Evolutionary conservation across 306 rosid species (phyloP).

Genomic region (Prunus dulcis): DNA sequence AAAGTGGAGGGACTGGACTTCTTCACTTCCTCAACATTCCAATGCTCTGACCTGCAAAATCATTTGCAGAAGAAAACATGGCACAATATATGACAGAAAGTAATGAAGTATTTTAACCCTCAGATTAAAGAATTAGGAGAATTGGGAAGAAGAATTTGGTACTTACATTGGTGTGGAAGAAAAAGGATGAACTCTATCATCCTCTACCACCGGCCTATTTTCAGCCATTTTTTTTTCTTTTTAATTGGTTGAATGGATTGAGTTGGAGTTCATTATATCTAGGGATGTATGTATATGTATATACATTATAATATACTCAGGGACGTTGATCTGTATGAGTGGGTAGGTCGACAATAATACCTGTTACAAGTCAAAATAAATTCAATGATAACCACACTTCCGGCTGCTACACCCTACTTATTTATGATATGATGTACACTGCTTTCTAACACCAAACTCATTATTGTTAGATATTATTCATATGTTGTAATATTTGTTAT

Average conservation of each 20-base stretch:
- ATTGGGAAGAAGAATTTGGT: not conserved
- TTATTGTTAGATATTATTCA: not conserved
- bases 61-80: not conserved
- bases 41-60: slow-evolving; percentile 23
- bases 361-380: not conserved
- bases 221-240: not conserved
- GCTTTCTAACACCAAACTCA: not conserved
- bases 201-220: not conserved
- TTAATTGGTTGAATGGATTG: not conserved
- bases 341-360: not conserved
- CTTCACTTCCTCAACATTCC: slow-evolving; percentile 22
- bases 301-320: no score
- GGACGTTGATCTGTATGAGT: not conserved
- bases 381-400: slow-evolving; percentile 4
- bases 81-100: not conserved
- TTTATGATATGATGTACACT: not conserved
- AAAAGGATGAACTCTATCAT: slow-evolving; percentile 9
- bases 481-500: not conserved
- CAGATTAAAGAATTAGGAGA: not conserved
- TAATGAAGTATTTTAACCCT: not conserved
- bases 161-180: not conserved
- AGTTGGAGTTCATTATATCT: not conserved
- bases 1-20: slow-evolving; percentile 12
- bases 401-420: slow-evolving; percentile 18
- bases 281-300: not conserved